Base-by-base conservation (phyloP, 2,329 filamentous ascomycete genomes). In the Nakataea oryzae region DNA sequence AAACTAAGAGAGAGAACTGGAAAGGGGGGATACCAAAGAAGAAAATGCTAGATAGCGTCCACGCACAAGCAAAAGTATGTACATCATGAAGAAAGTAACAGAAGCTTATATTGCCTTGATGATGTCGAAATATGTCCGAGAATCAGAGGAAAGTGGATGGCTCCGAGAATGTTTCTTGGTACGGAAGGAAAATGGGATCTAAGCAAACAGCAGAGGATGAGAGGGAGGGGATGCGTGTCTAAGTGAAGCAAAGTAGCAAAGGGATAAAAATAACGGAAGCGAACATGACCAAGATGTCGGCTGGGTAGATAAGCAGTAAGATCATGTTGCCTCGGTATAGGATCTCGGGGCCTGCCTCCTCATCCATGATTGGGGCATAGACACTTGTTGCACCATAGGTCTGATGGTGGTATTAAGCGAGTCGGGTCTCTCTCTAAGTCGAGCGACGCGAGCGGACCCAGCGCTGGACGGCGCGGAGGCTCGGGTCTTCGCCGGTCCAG, bases 401-500 rank as follows among this genome's bases (percentile, higher is more conserved):
- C n/a, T n/a, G n/a, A n/a, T n/a, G n/a, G n/a, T n/a, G n/a, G n/a
- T n/a, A n/a, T 9, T n/a, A 13, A 47, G 21, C 1, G 6, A 21
- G 1, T n/a, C 41, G 3, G 41, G 17, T 59, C 63, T 56, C 13
- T n/a, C 6, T 50, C 41, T 29, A 59, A 24, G 60, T 55, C 21
- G 50, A 29, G 50, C 69, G 73, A 61, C 76, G 74, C 61, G 76
- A 75, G 62, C 80, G 78, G 61, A 87, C 72, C 85, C 85, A 87
- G 71, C 82, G 79, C 70, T 82, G 78, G 63, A 87, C 80, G 59
- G 78, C 75, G 61, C 81, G 76, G 61, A 86, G 73, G 66, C 79
- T 82, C 2, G 85, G 85, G 69, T 87, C 85, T 69, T 87, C 85
- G 65, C 74, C 78, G 67, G 79, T 85, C 85, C 85, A 88, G 74